phyloP scores from a whole-genome alignment of 2,329 filamentous ascomycete species.

The Domatiomyces catenatus region DNA sequence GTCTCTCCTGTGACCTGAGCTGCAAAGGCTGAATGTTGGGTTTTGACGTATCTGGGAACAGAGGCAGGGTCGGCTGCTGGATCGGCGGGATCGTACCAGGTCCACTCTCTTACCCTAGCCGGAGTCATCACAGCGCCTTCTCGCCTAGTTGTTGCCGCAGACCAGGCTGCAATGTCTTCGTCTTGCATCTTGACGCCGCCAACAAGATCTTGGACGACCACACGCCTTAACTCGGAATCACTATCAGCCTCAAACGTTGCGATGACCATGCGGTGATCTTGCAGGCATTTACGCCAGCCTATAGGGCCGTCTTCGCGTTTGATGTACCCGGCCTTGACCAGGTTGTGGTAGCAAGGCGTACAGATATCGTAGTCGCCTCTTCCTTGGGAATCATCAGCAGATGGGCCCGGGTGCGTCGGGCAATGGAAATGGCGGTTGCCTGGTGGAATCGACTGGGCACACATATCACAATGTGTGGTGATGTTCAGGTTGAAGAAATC shows the following conservation, averaged over 20 bases:
- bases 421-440: conserved; percentile 64
- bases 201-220: conserved; percentile 57
- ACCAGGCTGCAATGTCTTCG: conserved; percentile 29
- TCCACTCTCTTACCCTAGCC: conserved; percentile 12
- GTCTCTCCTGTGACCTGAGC: background rate
- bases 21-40: background rate
- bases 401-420: conserved; percentile 25
- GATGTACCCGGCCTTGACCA: conserved; percentile 50
- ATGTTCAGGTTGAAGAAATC: conserved; percentile 55
- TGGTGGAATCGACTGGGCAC: conserved; percentile 55
- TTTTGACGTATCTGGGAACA: background rate
- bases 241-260: conserved; percentile 55
- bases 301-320: conserved; percentile 57
- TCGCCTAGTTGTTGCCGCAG: conserved; percentile 4
- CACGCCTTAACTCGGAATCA: conserved; percentile 50
- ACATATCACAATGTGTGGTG: conserved; percentile 64
- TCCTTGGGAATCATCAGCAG: conserved; percentile 44
- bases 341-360: conserved; percentile 55
- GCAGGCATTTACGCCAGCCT: conserved; percentile 71
- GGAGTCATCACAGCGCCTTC: conserved; percentile 2
- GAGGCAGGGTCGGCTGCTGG: conserved; percentile 2
- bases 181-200: conserved; percentile 58
- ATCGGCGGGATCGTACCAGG: conserved; percentile 16
- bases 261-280: conserved; percentile 71
- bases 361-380: conserved; percentile 79